Base-by-base conservation (phyloP, 805 yeast genomes). In the Candida ortonii region DNA sequence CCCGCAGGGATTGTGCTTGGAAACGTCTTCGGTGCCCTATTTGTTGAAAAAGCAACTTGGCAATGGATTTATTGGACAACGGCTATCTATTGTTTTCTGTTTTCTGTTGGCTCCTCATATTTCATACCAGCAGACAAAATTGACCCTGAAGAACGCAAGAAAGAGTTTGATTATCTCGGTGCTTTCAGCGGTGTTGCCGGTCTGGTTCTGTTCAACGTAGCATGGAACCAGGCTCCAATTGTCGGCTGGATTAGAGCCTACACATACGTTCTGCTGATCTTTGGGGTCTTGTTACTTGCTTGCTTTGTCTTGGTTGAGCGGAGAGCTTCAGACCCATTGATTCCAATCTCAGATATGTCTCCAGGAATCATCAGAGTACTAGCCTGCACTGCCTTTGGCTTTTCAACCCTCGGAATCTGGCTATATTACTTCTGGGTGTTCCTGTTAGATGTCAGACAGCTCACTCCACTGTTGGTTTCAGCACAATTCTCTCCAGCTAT, bases 221-320 rank as follows among this genome's bases (percentile, higher is more conserved):
- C 30, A 13, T 26, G 30, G 30, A 26, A 26, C 19, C 30, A 26
- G 19, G 30, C 16, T 8, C 30, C 30, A 9, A 15, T 26, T 16
- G 30, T 26, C n/a, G 30, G 30, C n/a, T 26, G 30, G 30, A 8
- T 7, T 26, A 15, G 9, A 8, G 10, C 30, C n/a, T 26, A 26
- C 19, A 15, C 8, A 16, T 26, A 26, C 12, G 19, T 26, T 11
- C 19, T 26, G 30, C 30, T 26, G 8, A 26, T 26, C 11, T 9
- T 26, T 12, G 30, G 30, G 7, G 8, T 15, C 10, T 7, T 16
- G 7, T 9, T 26, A n/a, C 19, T 26, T 7, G 9, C 16, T 16
- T 8, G n/a, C 8, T 26, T 26, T 26, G 16, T 15, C 8, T 7
- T 13, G 11, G 19, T 26, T 11, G 30, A 26, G 19, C 9, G 30